Evolutionary conservation across 495 filamentous ascomycete genomes (phyloP), one percentile per base, ranked within the genome.

Genomic region (Penicillium fimorum): DNA sequence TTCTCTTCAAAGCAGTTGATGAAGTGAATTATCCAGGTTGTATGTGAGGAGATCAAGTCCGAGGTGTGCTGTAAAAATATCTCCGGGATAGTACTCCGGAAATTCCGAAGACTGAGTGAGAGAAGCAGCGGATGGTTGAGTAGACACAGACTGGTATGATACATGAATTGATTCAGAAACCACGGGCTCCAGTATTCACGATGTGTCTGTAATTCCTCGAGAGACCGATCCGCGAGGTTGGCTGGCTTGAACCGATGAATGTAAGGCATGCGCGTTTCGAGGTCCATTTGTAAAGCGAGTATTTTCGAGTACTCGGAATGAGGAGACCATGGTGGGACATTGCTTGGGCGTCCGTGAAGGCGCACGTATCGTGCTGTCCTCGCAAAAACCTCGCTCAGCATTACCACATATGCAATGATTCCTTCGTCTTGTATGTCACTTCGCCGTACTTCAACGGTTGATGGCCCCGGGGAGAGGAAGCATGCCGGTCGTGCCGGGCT

Each of bases 51-150:
- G 35, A 79, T 76, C 9, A 80, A 59, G 46, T 80, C 77, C 8
- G 74, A 73, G 2, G 73, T 77, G 56, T 77, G 72, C 51, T 80
- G 77, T 2, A 80, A 61, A 27, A 80, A 80, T 20, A 80, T 80
- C 37, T 80, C 77, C 0, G 77, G 77, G 29, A 80, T 79, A 5
- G 72, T 73, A 43, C 69, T 74, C 47, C 70, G 70, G 51, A 77
- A 75, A 12, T 74, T 80, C 30, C 75, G 68, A 10, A 80, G 68
- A 44, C 75, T 72, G 12, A 80, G 58, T 0, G 75, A 78, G 9
- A 80, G 57, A 1, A 80, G 63, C 4, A 80, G 66, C 0, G 77
- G 77, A 54, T 80, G 77, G 18, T 79, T 79, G 22, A 80, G 64
- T 8, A 80, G 67, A 54, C 76, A 80, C 9, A 80, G 58, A 38